Evolutionary conservation across 331 rosid species (phyloP).

Genomic region (Prunus yedoensis): DNA sequence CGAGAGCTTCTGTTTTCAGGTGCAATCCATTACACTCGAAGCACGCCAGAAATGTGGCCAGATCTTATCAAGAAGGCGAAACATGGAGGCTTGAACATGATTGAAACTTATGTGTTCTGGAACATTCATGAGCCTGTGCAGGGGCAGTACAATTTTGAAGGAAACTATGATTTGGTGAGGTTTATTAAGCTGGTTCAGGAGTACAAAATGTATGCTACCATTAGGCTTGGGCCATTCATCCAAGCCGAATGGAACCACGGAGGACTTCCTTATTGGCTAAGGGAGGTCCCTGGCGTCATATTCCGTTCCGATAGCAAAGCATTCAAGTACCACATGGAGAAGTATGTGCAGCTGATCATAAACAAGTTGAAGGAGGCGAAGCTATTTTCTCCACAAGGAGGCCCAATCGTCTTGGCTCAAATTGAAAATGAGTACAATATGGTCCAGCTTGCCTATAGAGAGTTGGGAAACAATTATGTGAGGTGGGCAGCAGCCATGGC

Average conservation of each 20-base stretch:
- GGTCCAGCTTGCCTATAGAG: conserved; percentile 8
- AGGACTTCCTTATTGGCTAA: conserved; percentile 81
- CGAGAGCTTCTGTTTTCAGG: conserved; percentile 61
- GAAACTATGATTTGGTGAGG: conserved; percentile 55
- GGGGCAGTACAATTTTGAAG: conserved; percentile 55
- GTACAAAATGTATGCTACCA: conserved; percentile 45
- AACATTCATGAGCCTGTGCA: conserved; percentile 55
- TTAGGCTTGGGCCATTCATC: conserved; percentile 72
- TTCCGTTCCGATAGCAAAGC: conserved; percentile 54
- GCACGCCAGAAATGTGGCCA: conserved; percentile 69
- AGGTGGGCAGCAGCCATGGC: conserved; percentile 25
- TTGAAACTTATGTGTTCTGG: conserved; percentile 79
- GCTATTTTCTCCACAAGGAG: conserved; percentile 68
- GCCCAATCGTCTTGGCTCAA: conserved; percentile 65
- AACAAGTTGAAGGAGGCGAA: conserved; percentile 49
- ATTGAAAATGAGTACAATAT: conserved; percentile 19
- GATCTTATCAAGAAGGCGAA: conserved; percentile 46
- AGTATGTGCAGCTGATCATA: conserved; percentile 30
- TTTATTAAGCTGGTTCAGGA: conserved; percentile 42
- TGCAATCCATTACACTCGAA: conserved; percentile 65
- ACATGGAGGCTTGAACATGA: conserved; percentile 62
- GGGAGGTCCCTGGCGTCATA: conserved; percentile 48
- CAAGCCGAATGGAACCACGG: conserved; percentile 90
- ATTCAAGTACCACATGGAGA: conserved; percentile 53
- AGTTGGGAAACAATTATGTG: conserved; percentile 16